Conservation (phyloP, 2,329 filamentous ascomycete species). For the Chrysoporthe cubensis region DNA sequence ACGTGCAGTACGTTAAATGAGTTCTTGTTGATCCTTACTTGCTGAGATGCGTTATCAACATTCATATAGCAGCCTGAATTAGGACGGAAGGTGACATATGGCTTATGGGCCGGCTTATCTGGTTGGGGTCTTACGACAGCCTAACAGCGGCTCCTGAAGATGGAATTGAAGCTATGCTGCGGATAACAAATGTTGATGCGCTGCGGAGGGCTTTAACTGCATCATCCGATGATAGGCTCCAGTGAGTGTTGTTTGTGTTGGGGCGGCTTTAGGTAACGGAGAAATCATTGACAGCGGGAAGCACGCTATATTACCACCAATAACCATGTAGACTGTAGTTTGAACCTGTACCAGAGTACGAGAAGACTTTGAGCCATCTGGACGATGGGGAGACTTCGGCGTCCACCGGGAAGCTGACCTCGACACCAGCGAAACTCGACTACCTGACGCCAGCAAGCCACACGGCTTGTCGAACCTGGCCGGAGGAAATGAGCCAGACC, state of each 20-base stretch:
- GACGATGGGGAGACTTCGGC: not conserved
- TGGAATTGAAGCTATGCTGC: not conserved
- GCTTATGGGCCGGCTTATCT: not conserved
- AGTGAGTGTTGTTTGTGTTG: not conserved
- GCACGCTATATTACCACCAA: not conserved
- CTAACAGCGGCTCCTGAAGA: not conserved
- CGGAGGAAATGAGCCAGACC: not conserved
- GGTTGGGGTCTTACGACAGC: not conserved
- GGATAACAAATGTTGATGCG: not conserved
- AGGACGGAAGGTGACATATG: not conserved
- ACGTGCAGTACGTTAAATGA: not conserved
- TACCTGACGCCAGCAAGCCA: not conserved
- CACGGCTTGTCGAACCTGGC: not conserved
- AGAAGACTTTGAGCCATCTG: not conserved
- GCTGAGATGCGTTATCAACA: not conserved
- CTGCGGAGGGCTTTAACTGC: not conserved
- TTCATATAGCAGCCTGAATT: no score
- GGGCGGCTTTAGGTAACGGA: not conserved
- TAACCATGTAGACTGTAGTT: not conserved
- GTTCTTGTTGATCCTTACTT: not conserved
- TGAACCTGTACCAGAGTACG: not conserved
- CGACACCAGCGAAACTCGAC: not conserved
- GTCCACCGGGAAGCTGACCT: not conserved
- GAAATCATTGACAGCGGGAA: not conserved
- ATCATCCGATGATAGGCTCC: not conserved